These are phyloP conservation scores for Phyllosticta citrichinensis DNA, from an alignment of 2,329 filamentous ascomycete species.

Conservation along the genomic window DNA sequence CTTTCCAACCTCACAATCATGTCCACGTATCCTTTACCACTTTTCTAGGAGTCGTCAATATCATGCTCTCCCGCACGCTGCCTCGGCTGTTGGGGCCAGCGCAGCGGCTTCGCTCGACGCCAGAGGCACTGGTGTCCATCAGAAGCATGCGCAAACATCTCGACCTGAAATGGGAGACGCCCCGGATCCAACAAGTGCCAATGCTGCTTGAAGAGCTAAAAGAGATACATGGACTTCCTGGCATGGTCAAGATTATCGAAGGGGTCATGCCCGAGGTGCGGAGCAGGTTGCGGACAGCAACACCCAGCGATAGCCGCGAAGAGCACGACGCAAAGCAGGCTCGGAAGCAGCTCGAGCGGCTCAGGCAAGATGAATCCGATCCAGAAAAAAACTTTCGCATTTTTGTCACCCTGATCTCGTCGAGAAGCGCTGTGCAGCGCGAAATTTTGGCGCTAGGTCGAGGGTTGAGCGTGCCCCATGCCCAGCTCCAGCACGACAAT, in stretches of 20 bases:
- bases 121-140: constrained; percentile 22
- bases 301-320: constrained; percentile 40
- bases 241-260: constrained; percentile 47
- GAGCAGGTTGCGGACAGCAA: constrained; percentile 36
- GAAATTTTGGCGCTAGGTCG: constrained; percentile 18
- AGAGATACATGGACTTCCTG: constrained; percentile 52
- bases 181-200: constrained; percentile 44
- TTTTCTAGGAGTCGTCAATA: neutral
- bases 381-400: neutral
- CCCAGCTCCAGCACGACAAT: constrained; percentile 36
- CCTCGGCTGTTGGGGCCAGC: constrained; percentile 1
- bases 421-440: neutral
- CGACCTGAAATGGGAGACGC: constrained; percentile 43
- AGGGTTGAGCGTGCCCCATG: constrained; percentile 36
- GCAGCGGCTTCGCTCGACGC: neutral
- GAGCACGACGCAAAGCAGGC: constrained; percentile 31
- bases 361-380: neutral
- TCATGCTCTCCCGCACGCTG: constrained; percentile 1
- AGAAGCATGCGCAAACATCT: constrained; percentile 56
- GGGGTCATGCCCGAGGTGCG: constrained; percentile 59
- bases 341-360: constrained; percentile 18
- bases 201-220: constrained; percentile 58
- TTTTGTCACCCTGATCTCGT: neutral
- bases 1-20: too few relatives aligned
- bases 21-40: too few relatives aligned